phyloP scores from a whole-genome alignment of 1,284 basidiomycete genomes.

The Schizophyllum commune region DNA sequence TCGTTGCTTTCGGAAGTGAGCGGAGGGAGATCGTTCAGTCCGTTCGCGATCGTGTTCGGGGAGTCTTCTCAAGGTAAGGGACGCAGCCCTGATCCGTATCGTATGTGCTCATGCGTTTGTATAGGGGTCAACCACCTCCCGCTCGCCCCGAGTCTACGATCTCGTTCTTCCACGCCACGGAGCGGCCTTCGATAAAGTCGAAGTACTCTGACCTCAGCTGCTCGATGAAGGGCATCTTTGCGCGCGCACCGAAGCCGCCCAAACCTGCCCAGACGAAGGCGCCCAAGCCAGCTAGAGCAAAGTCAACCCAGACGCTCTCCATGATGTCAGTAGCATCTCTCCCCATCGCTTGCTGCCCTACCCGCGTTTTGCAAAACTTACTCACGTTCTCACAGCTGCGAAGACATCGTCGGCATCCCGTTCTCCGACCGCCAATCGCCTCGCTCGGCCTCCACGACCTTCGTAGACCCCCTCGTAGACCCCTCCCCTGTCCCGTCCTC shows the following conservation, averaged over 20 bases:
- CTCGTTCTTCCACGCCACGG: background rate
- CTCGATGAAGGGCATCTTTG: background rate
- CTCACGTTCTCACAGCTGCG: background rate
- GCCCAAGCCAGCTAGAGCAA: background rate
- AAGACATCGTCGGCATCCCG: background rate
- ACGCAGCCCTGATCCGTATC: too few species aligned
- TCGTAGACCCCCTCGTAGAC: background rate
- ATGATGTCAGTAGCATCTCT: background rate
- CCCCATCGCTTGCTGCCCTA: too few species aligned
- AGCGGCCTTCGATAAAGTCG: background rate
- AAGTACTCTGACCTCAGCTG: background rate
- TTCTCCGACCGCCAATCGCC: background rate
- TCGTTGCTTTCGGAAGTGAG: slow-evolving; percentile 32
- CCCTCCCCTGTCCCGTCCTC: background rate
- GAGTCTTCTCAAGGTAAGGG: background rate
- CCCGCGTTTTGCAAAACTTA: too few species aligned
- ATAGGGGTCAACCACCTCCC: background rate
- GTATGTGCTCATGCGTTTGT: too few species aligned
- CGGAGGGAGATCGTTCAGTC: slow-evolving; percentile 27
- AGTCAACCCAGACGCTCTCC: background rate
- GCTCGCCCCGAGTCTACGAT: slow-evolving; percentile 4
- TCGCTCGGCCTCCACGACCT: background rate
- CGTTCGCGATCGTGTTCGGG: slow-evolving; percentile 2
- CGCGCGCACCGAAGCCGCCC: background rate
- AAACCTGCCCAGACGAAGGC: background rate